phyloP scores from a whole-genome alignment of 257 asterid genomes.

The Solanum lycopersicoides region DNA sequence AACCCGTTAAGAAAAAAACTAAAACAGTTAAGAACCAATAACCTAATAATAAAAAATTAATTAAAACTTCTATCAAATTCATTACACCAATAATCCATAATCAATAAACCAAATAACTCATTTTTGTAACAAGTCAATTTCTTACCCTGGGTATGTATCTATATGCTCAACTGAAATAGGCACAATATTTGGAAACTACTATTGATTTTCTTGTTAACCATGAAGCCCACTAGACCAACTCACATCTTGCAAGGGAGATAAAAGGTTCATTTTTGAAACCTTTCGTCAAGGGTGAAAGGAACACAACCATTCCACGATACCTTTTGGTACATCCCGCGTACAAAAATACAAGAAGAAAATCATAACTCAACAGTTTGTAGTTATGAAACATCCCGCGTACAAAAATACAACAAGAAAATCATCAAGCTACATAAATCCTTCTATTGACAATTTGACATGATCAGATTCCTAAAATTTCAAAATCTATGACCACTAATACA shows the following conservation, averaged over 20 bases:
- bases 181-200: background rate
- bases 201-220: background rate
- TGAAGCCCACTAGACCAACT: background rate
- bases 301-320: background rate
- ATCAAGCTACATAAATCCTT: background rate
- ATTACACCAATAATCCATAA: too few relatives aligned
- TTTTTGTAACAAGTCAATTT: too few relatives aligned
- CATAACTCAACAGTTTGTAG: background rate
- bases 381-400: background rate
- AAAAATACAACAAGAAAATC: background rate
- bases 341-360: too few relatives aligned
- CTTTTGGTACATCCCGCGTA: background rate
- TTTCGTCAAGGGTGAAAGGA: background rate
- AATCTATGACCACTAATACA: background rate
- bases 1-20: background rate
- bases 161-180: background rate
- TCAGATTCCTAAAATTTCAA: background rate
- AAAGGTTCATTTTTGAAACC: background rate
- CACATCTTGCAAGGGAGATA: background rate
- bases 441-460: background rate
- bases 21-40: background rate
- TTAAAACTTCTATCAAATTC: background rate
- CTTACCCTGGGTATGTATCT: too few relatives aligned
- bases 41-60: too few relatives aligned
- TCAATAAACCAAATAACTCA: background rate